Conservation (phyloP, 2,329 filamentous ascomycete species). For the Talaromyces sp. region DNA sequence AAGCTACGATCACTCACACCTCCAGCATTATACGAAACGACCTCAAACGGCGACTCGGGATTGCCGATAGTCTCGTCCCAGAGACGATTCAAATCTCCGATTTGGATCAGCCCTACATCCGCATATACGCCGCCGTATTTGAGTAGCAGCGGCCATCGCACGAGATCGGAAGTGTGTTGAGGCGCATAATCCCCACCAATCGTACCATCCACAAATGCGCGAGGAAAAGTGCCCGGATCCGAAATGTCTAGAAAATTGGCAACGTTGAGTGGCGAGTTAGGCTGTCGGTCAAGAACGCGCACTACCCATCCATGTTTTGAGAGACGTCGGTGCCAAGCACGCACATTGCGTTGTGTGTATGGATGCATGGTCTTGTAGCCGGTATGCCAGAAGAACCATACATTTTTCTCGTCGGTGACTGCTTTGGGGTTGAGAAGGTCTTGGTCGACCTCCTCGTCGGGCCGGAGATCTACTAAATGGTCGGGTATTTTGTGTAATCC, state of each 20-base stretch:
- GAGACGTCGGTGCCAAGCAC: conserved; percentile 55
- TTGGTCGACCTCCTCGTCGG: conserved; percentile 48
- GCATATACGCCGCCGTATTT: conserved; percentile 58
- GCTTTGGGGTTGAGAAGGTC: conserved; percentile 41
- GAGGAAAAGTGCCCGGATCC: conserved; percentile 47
- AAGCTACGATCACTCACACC: conserved; percentile 36
- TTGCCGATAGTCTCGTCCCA: conserved; percentile 53
- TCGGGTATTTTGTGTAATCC: conserved; percentile 44
- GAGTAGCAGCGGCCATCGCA: conserved; percentile 56
- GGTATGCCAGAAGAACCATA: conserved; percentile 59
- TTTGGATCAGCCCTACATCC: conserved; percentile 56
- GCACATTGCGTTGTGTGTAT: conserved; percentile 53
- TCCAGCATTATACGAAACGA: conserved; percentile 48
- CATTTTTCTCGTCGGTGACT: conserved; percentile 49
- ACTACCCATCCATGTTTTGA: conserved; percentile 52
- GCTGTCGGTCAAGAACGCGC: conserved; percentile 49
- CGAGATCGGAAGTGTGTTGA: conserved; percentile 58
- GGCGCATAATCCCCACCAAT: conserved; percentile 50
- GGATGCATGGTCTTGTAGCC: conserved; percentile 51
- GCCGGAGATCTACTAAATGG: conserved; percentile 44
- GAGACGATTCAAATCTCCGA: conserved; percentile 55
- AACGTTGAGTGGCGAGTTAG: conserved; percentile 49
- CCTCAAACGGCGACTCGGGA: conserved; percentile 45
- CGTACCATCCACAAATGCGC: conserved; percentile 50
- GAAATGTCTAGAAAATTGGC: conserved; percentile 49